These are phyloP conservation scores for Raphanus sativus DNA, from an alignment of 345 rosid species.

Conservation along the genomic window DNA sequence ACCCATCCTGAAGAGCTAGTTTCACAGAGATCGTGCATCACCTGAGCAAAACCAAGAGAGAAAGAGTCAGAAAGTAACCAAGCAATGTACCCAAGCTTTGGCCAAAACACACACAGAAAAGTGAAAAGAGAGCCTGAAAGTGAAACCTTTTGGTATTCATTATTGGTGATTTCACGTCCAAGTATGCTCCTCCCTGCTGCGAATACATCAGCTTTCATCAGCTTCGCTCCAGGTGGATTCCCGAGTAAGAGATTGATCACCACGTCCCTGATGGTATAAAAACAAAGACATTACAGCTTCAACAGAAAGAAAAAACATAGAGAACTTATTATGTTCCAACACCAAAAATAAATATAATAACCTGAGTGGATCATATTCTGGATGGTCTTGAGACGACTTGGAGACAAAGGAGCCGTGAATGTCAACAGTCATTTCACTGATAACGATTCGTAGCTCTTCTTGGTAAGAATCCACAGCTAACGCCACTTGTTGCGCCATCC, in stretches of 20 bases:
- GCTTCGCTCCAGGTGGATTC: constrained; percentile 53
- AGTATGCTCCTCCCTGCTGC: constrained; percentile 52
- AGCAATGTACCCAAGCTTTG: neutral
- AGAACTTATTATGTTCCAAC: neutral
- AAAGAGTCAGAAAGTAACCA: neutral
- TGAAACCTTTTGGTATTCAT: constrained; percentile 64
- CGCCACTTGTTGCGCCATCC: constrained; percentile 55
- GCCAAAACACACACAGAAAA: neutral
- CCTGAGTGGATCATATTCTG: constrained; percentile 69
- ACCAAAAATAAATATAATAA: constrained; percentile 14
- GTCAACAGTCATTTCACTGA: constrained; percentile 54
- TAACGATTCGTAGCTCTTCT: constrained; percentile 56
- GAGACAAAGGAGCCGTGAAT: constrained; percentile 55
- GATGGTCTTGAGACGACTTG: constrained; percentile 60
- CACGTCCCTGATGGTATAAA: constrained; percentile 50
- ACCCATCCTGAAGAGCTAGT: constrained; percentile 57
- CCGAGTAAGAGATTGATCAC: constrained; percentile 61
- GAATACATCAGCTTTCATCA: constrained; percentile 65
- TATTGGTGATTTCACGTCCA: constrained; percentile 44
- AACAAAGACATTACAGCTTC: constrained; percentile 6
- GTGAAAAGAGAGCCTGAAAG: neutral
- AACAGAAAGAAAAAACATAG: neutral
- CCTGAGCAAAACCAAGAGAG: constrained; percentile 36
- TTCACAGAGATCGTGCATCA: constrained; percentile 65
- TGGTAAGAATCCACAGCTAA: constrained; percentile 59